Evolutionary conservation across 2,329 filamentous ascomycete genomes (phyloP).

Genomic region (Curvularia lunata): DNA sequence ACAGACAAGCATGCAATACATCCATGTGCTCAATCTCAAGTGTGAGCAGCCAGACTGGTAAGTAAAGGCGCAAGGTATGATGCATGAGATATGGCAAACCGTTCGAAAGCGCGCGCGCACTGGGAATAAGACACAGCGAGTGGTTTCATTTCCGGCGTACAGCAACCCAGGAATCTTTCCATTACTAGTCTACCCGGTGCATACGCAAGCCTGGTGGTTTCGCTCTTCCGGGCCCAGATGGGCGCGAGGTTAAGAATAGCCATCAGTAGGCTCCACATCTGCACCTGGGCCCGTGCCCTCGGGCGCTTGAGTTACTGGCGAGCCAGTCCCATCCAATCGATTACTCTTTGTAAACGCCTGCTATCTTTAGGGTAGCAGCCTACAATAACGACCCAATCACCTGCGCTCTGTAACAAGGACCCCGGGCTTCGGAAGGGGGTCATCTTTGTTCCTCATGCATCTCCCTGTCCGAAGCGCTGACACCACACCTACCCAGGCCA

Average conservation of each 20-base stretch:
- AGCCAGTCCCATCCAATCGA: constrained; percentile 27
- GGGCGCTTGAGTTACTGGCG: constrained; percentile 20
- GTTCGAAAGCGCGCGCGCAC: neutral
- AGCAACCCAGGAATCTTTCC: neutral
- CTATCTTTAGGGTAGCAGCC: constrained; percentile 26
- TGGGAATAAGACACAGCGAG: constrained; percentile 7
- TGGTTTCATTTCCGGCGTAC: neutral
- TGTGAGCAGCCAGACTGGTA: no score
- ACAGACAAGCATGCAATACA: neutral
- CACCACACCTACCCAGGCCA: constrained; percentile 26
- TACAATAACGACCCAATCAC: constrained; percentile 31
- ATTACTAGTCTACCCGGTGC: constrained; percentile 8
- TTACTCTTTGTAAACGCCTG: constrained; percentile 27
- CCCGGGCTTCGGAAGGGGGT: constrained; percentile 30
- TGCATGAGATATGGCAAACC: neutral
- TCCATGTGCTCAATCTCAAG: neutral
- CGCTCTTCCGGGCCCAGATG: constrained; percentile 5
- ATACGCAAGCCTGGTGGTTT: constrained; percentile 14
- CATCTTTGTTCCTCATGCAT: constrained; percentile 29
- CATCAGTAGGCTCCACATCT: constrained; percentile 15
- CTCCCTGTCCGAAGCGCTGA: constrained; percentile 37
- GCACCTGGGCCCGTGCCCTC: constrained; percentile 17
- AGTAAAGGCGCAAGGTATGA: neutral
- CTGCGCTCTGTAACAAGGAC: constrained; percentile 3
- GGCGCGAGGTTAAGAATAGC: constrained; percentile 26